Evolutionary conservation across 2,329 filamentous ascomycete genomes (phyloP), one percentile per base, ranked within the genome.

Genomic region (Trichoderma lentiforme): DNA sequence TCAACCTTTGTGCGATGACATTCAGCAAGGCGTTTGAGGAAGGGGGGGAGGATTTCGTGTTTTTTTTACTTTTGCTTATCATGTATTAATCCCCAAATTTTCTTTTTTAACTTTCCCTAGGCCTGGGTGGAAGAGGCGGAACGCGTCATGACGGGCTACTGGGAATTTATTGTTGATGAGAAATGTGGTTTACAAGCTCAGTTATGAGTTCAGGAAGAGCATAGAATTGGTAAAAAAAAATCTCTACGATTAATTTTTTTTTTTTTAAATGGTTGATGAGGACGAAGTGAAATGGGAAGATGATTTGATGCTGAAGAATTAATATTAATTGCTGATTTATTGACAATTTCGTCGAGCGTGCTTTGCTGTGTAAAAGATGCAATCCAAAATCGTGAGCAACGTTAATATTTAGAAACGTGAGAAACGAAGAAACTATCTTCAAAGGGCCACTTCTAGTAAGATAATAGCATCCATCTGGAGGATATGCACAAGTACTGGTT

Each of bases 21-120:
- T 62, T 70, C 57, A 70, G 67, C 67, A 70, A 62, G 67, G 67
- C 67, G 67, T 70, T 70, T 15, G 39, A 51, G 28, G 56, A 24
- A 15, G 6, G 39, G 30, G 30, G 21, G 24, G 56, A 62, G 56
- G 67, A 36, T 12, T 62, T 53, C 6, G 39, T 47, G 9, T 18
- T 2, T 24, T 21, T 51, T 51, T 51, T 32, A 3, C 26, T 43
- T 30, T 39, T 57, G 36, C 26, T 32, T 51, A 21, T 60, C 26
- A 15, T 61, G 56, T 51, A 61, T 69, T 61, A 65, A 65, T 53
- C 24, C 18, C 28, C 30, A 32, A n/a, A 21, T 51, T 51, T 51
- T 53, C n/a, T 24, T 21, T 11, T 53, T 51, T 60, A 11, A n/a
- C 57, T 18, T 36, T 66, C 6, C 18, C 18, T 34, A 7, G 12